Evolutionary conservation across 2,329 filamentous ascomycete genomes (phyloP), one percentile per base, ranked within the genome.

Genomic region (Trichoderma arundinaceum): DNA sequence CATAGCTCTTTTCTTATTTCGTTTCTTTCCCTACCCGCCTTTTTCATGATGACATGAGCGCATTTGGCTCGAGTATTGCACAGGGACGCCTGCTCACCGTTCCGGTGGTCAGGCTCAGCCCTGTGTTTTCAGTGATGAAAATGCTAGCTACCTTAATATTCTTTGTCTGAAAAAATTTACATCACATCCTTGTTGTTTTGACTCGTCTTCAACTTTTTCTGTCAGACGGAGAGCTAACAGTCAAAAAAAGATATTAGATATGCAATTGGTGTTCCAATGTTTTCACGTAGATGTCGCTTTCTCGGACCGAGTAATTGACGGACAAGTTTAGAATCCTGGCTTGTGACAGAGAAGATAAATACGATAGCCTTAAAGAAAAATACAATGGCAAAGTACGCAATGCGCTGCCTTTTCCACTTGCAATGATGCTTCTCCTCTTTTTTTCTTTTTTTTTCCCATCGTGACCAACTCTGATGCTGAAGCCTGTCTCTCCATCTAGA

Each of bases 1-100:
- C 61, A 39, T 53, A 3, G 2, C 15, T 60, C 44, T 57, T 38
- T 44, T 28, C 2, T 22, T 51, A 68, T 56, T 44, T 65, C 68
- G 22, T 63, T 38, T 66, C 28, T 51, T 56, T 61, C 46, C 57
- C 66, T 68, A 66, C 65, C 64, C 67, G 73, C 79, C 39, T 74
- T 64, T 67, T 74, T 77, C 77, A 93, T 96, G 94, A 98, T 98
- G 94, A 98, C 94, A 92, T 94, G 94, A 98, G 94, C 94, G 94
- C 94, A 98, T 98, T 98, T 98, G 94, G 94, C 94, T 98, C 92
- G 94, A 98, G 94, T 86, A 96, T 93, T 88, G 88, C 83, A 80
- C 82, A 84, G 82, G 80, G 82, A 77, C 79, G 79, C 80, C 82
- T 82, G 83, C 83, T 80, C 82, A 80, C 83, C 90, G 91, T 88